Conservation (phyloP, 257 asterid species). For the Gentiana dahurica region DNA sequence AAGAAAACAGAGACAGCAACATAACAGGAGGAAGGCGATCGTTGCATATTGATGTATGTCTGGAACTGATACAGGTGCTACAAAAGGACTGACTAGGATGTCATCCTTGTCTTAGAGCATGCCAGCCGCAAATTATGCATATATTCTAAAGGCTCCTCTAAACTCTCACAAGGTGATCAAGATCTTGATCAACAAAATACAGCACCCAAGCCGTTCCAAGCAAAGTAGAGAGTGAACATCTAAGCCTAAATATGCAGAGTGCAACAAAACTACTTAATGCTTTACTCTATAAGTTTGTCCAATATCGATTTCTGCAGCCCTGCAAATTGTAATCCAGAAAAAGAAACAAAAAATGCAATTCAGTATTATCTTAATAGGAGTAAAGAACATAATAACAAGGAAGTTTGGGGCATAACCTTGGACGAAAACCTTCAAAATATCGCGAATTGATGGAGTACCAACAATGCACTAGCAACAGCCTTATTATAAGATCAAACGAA, state of each 20-base stretch:
- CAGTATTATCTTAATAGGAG: background rate
- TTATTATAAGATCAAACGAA: slow-evolving; percentile 18
- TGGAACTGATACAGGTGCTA: slow-evolving; percentile 4
- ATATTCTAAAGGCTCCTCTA: slow-evolving; percentile 1
- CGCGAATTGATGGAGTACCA: slow-evolving; percentile 33
- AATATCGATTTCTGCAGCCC: slow-evolving; percentile 19
- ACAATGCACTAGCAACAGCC: slow-evolving; percentile 31
- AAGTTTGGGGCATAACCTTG: slow-evolving; percentile 28
- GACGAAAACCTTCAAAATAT: slow-evolving; percentile 28
- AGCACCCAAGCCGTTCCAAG: slow-evolving; percentile 14
- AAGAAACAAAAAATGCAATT: background rate
- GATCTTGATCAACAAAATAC: slow-evolving; percentile 29
- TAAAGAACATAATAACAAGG: slow-evolving; percentile 4
- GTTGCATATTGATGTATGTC: slow-evolving; percentile 35
- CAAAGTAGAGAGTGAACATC: slow-evolving; percentile 13
- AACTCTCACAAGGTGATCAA: slow-evolving; percentile 4
- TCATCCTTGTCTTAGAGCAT: slow-evolving; percentile 18
- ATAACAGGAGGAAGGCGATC: slow-evolving; percentile 13
- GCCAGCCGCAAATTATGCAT: slow-evolving; percentile 21
- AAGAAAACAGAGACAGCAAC: slow-evolving; percentile 12
- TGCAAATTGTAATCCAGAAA: slow-evolving; percentile 8
- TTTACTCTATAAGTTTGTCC: slow-evolving; percentile 12
- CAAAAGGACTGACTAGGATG: slow-evolving; percentile 14
- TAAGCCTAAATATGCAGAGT: slow-evolving; percentile 11
- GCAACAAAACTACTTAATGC: slow-evolving; percentile 26